phyloP scores from a whole-genome alignment of 2,329 filamentous ascomycete species.

The Phialemoniopsis sp. region DNA sequence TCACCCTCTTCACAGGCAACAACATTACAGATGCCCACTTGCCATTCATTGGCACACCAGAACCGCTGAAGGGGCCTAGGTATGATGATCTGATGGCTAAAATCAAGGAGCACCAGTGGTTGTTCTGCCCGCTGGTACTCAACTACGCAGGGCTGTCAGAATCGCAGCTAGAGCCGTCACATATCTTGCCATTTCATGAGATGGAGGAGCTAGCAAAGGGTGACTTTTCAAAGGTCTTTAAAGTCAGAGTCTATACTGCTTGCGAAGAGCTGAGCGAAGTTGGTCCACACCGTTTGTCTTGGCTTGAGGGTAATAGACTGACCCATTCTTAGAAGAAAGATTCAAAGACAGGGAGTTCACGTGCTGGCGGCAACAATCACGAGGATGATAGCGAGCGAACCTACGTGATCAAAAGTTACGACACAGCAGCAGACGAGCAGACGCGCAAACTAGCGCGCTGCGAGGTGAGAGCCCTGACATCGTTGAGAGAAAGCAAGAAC shows the following conservation, averaged over 20 bases:
- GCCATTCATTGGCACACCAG: constrained; percentile 4
- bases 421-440: constrained; percentile 1
- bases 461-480: not conserved
- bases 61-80: not conserved
- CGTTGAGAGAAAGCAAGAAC: not conserved
- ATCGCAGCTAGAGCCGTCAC: not conserved
- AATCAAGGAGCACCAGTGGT: constrained; percentile 6
- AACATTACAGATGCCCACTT: constrained; percentile 6
- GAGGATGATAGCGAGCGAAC: not conserved
- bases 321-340: too few relatives aligned
- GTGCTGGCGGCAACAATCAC: too few relatives aligned
- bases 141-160: not conserved
- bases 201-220: not conserved
- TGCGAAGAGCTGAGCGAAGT: too few relatives aligned
- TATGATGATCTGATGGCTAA: constrained; percentile 3
- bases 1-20: constrained; percentile 6
- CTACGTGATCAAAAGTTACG: constrained; percentile 10
- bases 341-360: too few relatives aligned
- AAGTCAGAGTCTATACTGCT: too few relatives aligned
- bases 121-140: constrained; percentile 4
- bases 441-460: not conserved
- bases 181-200: not conserved
- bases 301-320: not conserved
- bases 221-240: not conserved
- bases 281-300: not conserved